These are phyloP conservation scores for Arxiozyma slooffiae DNA, from an alignment of 1,139 yeast genomes.

Conservation along the genomic window DNA sequence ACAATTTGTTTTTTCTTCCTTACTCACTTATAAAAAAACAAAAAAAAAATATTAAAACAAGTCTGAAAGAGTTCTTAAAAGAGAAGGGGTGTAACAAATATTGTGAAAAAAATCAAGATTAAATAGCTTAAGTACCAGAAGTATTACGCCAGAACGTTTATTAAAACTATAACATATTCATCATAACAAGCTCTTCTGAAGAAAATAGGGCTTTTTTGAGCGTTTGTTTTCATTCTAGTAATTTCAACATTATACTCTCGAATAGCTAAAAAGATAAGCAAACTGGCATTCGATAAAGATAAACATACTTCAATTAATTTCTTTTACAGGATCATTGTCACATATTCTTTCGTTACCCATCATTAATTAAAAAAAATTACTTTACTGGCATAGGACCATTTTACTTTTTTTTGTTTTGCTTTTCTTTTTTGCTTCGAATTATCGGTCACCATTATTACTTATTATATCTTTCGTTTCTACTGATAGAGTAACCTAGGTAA, in stretches of 20 bases:
- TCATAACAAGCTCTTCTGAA: not conserved
- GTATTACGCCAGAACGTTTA: not conserved
- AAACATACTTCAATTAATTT: no score
- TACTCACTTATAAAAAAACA: not conserved
- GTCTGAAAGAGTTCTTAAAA: not conserved
- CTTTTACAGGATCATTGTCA: not conserved
- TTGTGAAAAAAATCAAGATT: not conserved
- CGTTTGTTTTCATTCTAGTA: no score
- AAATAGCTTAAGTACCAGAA: not conserved
- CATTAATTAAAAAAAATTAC: no score
- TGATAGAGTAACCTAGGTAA: not conserved
- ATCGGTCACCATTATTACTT: not conserved
- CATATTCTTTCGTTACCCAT: no score
- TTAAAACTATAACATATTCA: no score
- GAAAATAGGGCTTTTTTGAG: not conserved
- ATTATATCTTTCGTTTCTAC: no score
- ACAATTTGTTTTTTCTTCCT: not conserved
- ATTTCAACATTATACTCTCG: not conserved
- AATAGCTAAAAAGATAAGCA: no score
- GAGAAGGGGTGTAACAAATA: no score
- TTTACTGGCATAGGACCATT: not conserved
- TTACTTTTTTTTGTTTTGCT: no score
- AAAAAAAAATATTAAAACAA: no score
- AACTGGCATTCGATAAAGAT: no score
- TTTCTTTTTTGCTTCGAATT: no score